These are phyloP conservation scores for Isabelozyma gotoi DNA, from an alignment of 805 yeast genomes.

Conservation along the genomic window DNA sequence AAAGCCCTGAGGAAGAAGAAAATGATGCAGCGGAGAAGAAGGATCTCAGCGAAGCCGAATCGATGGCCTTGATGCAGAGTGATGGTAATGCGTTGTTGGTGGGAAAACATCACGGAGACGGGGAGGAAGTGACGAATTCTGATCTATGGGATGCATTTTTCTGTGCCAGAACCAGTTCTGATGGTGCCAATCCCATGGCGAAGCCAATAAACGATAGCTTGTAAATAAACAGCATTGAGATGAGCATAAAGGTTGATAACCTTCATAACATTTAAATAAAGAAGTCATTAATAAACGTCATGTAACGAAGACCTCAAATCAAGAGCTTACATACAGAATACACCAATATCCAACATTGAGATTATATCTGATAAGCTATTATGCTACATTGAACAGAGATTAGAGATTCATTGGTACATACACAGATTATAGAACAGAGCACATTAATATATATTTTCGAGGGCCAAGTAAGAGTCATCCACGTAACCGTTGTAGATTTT, in stretches of 20 bases:
- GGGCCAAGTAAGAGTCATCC: constrained; percentile 59
- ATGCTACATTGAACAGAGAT: not conserved
- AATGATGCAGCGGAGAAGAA: constrained; percentile 26
- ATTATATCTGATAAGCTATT: not conserved
- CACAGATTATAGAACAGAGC: not conserved
- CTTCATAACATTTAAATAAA: too few species aligned
- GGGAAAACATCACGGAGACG: constrained; percentile 42
- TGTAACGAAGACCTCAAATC: too few species aligned
- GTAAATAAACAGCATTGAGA: too few species aligned
- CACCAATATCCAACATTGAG: too few species aligned
- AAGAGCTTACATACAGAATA: too few species aligned
- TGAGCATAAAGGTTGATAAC: too few species aligned
- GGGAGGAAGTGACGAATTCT: constrained; percentile 56
- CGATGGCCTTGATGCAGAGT: constrained; percentile 52
- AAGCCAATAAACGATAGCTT: not conserved
- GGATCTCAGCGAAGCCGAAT: constrained; percentile 43
- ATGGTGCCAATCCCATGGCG: constrained; percentile 5
- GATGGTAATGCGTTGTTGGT: constrained; percentile 51
- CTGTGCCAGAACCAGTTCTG: constrained; percentile 17
- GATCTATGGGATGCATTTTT: constrained; percentile 69
- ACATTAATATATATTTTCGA: constrained; percentile 21
- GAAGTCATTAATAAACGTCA: too few species aligned
- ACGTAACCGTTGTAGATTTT: constrained; percentile 68
- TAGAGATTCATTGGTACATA: not conserved
- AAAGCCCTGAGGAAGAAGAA: constrained; percentile 3